Conservation (phyloP, 2,329 filamentous ascomycete genomes). For the Talaromyces funiculosus region DNA sequence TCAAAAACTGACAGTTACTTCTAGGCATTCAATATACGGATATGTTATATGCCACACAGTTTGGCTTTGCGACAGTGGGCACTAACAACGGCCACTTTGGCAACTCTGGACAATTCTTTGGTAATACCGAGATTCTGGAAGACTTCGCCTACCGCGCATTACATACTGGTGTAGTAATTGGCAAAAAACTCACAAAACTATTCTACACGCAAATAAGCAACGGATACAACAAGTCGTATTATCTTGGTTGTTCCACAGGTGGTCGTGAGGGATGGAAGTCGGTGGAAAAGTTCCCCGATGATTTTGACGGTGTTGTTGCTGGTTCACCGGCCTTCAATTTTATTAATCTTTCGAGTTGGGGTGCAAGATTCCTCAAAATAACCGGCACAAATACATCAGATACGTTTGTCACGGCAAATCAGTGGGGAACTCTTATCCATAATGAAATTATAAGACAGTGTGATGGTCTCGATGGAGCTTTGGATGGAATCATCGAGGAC, state of each 20-base stretch:
- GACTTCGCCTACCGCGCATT: constrained; percentile 32
- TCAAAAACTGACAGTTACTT: neutral
- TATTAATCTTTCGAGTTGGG: constrained; percentile 41
- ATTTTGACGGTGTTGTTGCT: constrained; percentile 53
- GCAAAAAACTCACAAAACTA: constrained; percentile 28
- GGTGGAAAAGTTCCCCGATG: constrained; percentile 48
- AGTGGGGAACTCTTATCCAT: constrained; percentile 29
- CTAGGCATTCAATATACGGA: constrained; percentile 35
- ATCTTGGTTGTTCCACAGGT: constrained; percentile 16
- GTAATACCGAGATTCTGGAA: constrained; percentile 36
- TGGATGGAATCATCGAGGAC: constrained; percentile 35
- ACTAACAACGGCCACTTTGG: constrained; percentile 44
- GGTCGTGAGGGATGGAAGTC: constrained; percentile 21
- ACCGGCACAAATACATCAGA: neutral
- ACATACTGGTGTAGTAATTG: constrained; percentile 7
- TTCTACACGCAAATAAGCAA: constrained; percentile 29
- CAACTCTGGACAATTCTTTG: constrained; percentile 35
- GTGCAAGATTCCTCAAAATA: constrained; percentile 22
- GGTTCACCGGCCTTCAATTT: constrained; percentile 22
- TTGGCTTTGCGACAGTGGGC: constrained; percentile 38
- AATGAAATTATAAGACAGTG: constrained; percentile 34
- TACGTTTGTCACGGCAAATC: neutral
- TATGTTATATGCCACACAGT: constrained; percentile 30
- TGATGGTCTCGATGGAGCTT: constrained; percentile 27
- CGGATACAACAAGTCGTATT: constrained; percentile 14